These are phyloP conservation scores for Cylindricascospora bacillispora DNA, from an alignment of 1,139 yeast genomes.

Conservation along the genomic window DNA sequence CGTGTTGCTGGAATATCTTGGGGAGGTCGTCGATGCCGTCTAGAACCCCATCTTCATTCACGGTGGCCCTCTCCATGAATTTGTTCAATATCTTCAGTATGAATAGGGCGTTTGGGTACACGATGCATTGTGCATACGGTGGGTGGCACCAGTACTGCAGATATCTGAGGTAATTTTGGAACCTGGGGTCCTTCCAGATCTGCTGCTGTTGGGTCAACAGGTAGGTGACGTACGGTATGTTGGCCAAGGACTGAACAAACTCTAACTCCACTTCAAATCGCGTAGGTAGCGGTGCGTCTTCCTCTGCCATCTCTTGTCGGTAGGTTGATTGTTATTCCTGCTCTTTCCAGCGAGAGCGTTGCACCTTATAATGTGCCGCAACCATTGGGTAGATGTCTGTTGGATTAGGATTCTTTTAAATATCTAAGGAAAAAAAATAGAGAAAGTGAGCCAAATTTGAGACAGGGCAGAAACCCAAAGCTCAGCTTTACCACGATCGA, in stretches of 20 bases:
- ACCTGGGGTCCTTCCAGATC: conserved; percentile 33
- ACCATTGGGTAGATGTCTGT: too few species aligned
- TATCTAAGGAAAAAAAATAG: too few species aligned
- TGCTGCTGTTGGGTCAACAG: conserved; percentile 34
- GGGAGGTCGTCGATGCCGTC: conserved; percentile 38
- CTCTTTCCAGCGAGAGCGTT: too few species aligned
- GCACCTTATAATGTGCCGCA: too few species aligned
- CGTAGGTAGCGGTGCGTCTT: conserved; percentile 33
- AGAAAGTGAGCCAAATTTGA: too few species aligned
- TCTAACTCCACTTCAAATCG: conserved; percentile 68
- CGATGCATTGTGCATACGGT: conserved; percentile 50
- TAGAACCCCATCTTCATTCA: conserved; percentile 20
- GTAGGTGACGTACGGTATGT: conserved; percentile 56
- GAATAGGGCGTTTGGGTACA: conserved; percentile 61
- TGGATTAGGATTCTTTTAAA: too few species aligned
- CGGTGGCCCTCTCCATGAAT: conserved; percentile 19
- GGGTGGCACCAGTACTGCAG: conserved; percentile 60
- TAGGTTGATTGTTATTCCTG: too few species aligned
- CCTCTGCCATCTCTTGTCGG: not conserved
- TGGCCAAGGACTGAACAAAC: conserved; percentile 67
- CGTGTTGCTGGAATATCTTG: conserved; percentile 42
- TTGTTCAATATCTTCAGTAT: conserved; percentile 41
- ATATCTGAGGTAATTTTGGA: conserved; percentile 49
- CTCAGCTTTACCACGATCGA: too few species aligned
- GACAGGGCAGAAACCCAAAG: too few species aligned